Evolutionary conservation across 805 yeast species (phyloP).

Genomic region (Yarrowia yakushimensis): DNA sequence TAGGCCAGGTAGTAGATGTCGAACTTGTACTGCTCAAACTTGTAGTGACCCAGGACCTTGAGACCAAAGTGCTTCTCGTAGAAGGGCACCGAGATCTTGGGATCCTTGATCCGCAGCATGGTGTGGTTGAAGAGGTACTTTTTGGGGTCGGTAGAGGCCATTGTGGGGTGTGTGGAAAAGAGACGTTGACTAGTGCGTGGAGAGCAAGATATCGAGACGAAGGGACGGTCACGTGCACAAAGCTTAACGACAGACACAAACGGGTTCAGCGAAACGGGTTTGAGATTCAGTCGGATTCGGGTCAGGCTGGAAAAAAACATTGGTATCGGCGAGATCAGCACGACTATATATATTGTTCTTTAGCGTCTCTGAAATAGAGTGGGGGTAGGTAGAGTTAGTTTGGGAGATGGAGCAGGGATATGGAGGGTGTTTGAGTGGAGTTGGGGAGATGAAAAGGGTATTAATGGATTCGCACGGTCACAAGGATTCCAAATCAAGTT

Average conservation of each 20-base stretch:
- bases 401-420: too few species aligned
- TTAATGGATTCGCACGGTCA: background rate
- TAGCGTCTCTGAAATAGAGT: background rate
- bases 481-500: background rate
- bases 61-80: constrained; percentile 74
- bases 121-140: constrained; percentile 37
- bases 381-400: constrained; percentile 1
- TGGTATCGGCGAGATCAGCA: background rate
- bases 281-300: background rate
- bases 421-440: background rate
- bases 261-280: background rate
- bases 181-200: background rate
- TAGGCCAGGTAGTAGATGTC: constrained; percentile 67
- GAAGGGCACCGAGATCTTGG: constrained; percentile 66
- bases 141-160: constrained; percentile 13
- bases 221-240: background rate
- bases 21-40: constrained; percentile 54
- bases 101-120: constrained; percentile 76
- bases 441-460: background rate
- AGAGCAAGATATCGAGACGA: background rate
- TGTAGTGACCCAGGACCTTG: constrained; percentile 51
- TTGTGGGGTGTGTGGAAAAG: background rate
- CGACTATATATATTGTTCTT: background rate
- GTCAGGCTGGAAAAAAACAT: background rate
- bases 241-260: background rate